A percentile compares a stretch with the other conserved stretches of the same genome.
These are phyloP conservation scores for Saturnispora dispora DNA, from an alignment of 805 yeast genomes.

Conservation along the genomic window DNA sequence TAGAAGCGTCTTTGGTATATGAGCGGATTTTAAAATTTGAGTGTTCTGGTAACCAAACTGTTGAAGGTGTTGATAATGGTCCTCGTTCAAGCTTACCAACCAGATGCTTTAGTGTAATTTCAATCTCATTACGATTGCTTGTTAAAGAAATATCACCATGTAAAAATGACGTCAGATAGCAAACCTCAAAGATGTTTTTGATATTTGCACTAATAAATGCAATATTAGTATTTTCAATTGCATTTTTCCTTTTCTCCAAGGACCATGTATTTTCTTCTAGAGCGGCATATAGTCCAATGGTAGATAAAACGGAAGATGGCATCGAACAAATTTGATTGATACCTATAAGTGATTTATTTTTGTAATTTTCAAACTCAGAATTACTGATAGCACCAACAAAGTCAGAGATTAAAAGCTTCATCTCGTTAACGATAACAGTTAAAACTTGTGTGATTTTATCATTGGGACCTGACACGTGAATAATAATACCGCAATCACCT, in stretches of 20 bases:
- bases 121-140: constrained; percentile 4
- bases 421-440: constrained; percentile 24
- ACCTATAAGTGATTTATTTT: constrained; percentile 38
- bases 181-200: constrained; percentile 18
- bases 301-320: constrained; percentile 39
- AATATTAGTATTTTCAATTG: constrained; percentile 40
- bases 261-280: constrained; percentile 51
- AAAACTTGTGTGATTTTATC: constrained; percentile 32
- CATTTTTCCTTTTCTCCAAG: constrained; percentile 46
- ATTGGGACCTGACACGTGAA: constrained; percentile 48
- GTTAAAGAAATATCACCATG: constrained; percentile 39
- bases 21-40: constrained; percentile 28
- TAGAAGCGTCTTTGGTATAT: constrained; percentile 41
- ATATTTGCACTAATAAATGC: constrained; percentile 28
- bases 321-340: constrained; percentile 36
- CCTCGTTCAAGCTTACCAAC: constrained; percentile 12
- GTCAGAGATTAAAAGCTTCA: constrained; percentile 20
- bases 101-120: constrained; percentile 11
- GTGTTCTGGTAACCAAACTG: constrained; percentile 32
- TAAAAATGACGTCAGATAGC: constrained; percentile 34
- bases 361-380: constrained; percentile 36
- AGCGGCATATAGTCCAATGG: constrained; percentile 40
- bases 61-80: constrained; percentile 25
- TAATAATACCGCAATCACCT: constrained; percentile 43
- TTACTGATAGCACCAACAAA: constrained; percentile 16